Percentiles rank a stretch among this genome's conserved stretches.
Conservation (phyloP, 225 moss, liverwort and hornwort species). For the Bryum argenteum region DNA sequence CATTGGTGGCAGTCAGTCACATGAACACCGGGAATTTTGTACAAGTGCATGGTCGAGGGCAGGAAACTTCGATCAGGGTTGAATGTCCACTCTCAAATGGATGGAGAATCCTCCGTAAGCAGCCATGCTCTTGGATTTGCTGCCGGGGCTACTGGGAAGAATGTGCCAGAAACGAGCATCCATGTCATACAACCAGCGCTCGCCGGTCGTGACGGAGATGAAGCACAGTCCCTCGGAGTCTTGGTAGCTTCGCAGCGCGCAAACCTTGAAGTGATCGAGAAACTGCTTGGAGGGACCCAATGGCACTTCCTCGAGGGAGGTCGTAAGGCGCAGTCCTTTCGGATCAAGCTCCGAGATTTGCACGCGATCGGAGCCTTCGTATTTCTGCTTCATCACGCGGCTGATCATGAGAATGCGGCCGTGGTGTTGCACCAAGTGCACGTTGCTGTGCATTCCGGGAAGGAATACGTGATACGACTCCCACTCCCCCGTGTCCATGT, state of each 20-base stretch:
- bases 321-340: slow-evolving; percentile 7
- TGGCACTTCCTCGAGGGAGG: slow-evolving; percentile 27
- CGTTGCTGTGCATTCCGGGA: slow-evolving; percentile 42
- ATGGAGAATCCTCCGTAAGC: slow-evolving; percentile 30
- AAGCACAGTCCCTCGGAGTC: slow-evolving; percentile 32
- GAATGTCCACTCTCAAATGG: slow-evolving; percentile 37
- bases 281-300: slow-evolving; percentile 45
- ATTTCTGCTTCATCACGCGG: slow-evolving; percentile 46
- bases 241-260: neutral
- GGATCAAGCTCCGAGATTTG: slow-evolving; percentile 46
- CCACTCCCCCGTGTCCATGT: slow-evolving; percentile 38
- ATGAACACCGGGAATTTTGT: neutral
- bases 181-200: slow-evolving; percentile 44
- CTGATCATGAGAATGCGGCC: slow-evolving; percentile 48
- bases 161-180: slow-evolving; percentile 33
- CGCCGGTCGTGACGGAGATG: slow-evolving; percentile 37
- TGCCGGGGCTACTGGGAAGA: slow-evolving; percentile 27
- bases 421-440: slow-evolving; percentile 41
- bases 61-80: slow-evolving; percentile 7
- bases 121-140: slow-evolving; percentile 33
- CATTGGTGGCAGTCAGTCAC: too few species aligned
- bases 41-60: neutral
- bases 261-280: slow-evolving; percentile 50
- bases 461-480: slow-evolving; percentile 30
- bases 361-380: slow-evolving; percentile 42